Base-by-base conservation (phyloP, 2,329 filamentous ascomycete species). In the Aspergillus tubingensis region DNA sequence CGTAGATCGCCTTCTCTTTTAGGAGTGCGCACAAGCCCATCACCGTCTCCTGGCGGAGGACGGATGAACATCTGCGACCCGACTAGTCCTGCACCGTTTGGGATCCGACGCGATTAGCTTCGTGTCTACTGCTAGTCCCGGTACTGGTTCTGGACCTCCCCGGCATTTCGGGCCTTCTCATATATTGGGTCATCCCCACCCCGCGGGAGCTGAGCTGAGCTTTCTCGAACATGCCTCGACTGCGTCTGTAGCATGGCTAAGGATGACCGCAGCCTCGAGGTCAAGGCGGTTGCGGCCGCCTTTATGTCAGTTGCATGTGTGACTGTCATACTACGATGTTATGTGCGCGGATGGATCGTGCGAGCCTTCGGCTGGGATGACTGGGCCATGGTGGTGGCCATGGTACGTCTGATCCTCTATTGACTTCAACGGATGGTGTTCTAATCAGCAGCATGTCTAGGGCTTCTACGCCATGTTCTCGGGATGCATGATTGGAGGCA, bases 281-380 rank as follows among this genome's bases (percentile, higher is more conserved):
- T 72, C 21, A 62, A 60, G 56, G 63, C 60, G 43, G 65, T 72
- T 21, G 68, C 70, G 36, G 70, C 68, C 49, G 66, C 65, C 44
- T 73, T 74, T 39, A 57, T 74, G 62, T 55, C 72, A 1, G 60
- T 73, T 11, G 71, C 71, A 19, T 59, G 47, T 15, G 62, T 74
- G 8, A 57, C 70, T 6, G 70, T 73, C 15, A 64, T 67, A 23
- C 58, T 74, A 54, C 70, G 72, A 25, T 72, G 68, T 36, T 76
- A 75, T 62, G 70, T 74, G 44, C 72, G 74, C 3, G 63, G 63
- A 39, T 65, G 64, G 43, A 38, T 76, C 5, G 70, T 74, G 15
- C 72, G 70, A 57, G 69, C 62, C 3, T 74, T 76, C 61, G 74
- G 74, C 38, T 68, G 68, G 64, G 74, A 76, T 68, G 74, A 76